phyloP scores from a whole-genome alignment of 2,329 filamentous ascomycete species.

The Metarhizium guizhouense region DNA sequence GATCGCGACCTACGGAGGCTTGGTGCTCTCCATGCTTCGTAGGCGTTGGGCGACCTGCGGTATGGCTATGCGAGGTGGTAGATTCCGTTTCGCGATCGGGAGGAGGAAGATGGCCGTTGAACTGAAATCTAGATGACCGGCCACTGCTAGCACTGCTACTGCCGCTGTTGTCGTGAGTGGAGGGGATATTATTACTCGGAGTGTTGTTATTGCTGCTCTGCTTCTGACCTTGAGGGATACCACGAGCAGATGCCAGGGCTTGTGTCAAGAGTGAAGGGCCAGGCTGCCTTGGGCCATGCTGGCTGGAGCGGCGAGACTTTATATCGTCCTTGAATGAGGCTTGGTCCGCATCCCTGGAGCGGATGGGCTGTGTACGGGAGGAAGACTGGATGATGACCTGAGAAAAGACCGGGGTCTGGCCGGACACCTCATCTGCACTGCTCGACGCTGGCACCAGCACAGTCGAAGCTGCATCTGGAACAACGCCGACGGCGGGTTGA shows the following conservation, averaged over 20 bases:
- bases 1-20: constrained; percentile 3
- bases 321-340: constrained; percentile 23
- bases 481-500: constrained; percentile 1
- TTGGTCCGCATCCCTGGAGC: constrained; percentile 3
- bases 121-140: background rate
- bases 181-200: background rate
- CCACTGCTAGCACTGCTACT: background rate
- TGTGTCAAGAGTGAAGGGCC: constrained; percentile 49
- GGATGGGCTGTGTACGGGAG: constrained; percentile 1
- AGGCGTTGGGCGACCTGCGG: constrained; percentile 2
- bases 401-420: constrained; percentile 4
- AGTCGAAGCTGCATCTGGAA: constrained; percentile 2
- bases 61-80: background rate
- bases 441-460: background rate
- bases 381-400: background rate
- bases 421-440: constrained; percentile 9
- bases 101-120: background rate
- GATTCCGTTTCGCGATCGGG: background rate
- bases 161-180: background rate
- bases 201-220: constrained; percentile 1
- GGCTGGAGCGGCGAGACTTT: constrained; percentile 37
- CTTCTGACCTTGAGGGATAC: constrained; percentile 27
- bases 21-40: constrained; percentile 8
- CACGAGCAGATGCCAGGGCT: constrained; percentile 49
- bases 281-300: constrained; percentile 20